Base-by-base conservation (phyloP, 768 basidiomycete genomes). In the Scleroderma citrinum region DNA sequence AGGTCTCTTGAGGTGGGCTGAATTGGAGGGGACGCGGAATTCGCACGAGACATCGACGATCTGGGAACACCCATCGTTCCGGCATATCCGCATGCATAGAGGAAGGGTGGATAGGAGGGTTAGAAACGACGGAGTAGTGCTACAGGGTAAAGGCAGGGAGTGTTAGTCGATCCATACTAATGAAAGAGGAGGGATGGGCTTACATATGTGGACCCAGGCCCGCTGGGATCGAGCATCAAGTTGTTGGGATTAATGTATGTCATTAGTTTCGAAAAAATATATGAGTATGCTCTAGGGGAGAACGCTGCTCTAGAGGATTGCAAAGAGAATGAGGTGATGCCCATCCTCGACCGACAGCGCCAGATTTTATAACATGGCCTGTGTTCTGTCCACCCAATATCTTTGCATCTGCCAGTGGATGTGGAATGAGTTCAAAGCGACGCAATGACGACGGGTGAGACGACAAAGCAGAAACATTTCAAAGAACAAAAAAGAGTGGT, bases 21-120 rank as follows among this genome's bases (percentile, higher is more conserved):
- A 52, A 17, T 2, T 46, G 20, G 10, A 5, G 17, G 0, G 55
- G 47, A 35, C 56, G 64, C 1, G 62, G 64, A 11, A 65, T 52
- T 11, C 43, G 62, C 37, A 53, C 55, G 19, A 54, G 49, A 14
- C 45, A 34, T 8, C 54, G 60, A 37, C 54, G 54, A 23, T 64
- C 54, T 16, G 41, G 42, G 31, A 59, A 19, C n/a, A 12, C 1
- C 12, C 46, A 60, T 19, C 49, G 24, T 13, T 35, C 43, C 45
- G 64, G 63, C 59, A 64, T 65, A 1, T 42, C 31, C 2, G 26
- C 35, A n/a, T 16, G 45, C 48, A 49, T 14, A 1, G 31, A 20
- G 16, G 49, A 48, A 0, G 63, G 63, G 17, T 66, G 63, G 16
- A 11, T 4, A 6, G 63, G 53, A 5, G 56, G 57, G 32, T 61